Base-by-base conservation (phyloP, 139 green algal genomes). In the Chlorella ohadii region DNA sequence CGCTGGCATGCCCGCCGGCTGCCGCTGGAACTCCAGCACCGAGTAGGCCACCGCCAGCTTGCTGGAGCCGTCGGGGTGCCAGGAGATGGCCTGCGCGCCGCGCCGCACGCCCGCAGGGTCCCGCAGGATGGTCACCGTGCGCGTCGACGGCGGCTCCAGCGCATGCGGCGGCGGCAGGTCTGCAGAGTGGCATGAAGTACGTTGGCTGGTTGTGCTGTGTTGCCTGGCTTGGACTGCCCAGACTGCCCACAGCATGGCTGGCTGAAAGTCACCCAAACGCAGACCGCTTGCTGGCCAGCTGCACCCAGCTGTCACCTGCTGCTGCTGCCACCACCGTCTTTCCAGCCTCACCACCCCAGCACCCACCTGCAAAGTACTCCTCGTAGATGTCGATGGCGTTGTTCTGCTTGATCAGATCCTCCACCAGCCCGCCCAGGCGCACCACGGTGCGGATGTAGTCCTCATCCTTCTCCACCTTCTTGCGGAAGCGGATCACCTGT, bases 301-400 rank as follows among this genome's bases (percentile, higher is more conserved):
- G 11, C 13, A 36, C 17, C 25, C 66, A 75, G 51, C 44, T 38
- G 56, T 22, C 25, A 38, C 22, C 34, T 27, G 41, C 51, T 36
- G 41, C 41, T 16, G 12, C 68, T 31, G 4, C 38, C 23, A 7
- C 17, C 12, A 9, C 74, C 63, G 28, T 28, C 27, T 38, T n/a
- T 31, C 39, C 33, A 71, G 34, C 38, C 2, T 17, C 57, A 6
- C 16, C 61, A 6, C 20, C n/a, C 17, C 80, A 41, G 23, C 65
- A 28, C 36, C 34, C 51, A 67, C 72, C 87, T 31, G 36, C 75
- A 82, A 97, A 99, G 92, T 98, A 98, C 84, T 98, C 89, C 89
- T 98, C 87, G 81, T 99, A 99, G 59, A 99, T 98, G 87, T 99
- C 96, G 20, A 99, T 92, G 0, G 95, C 94, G 76, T 98, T 98